Evolutionary conservation across 2,329 filamentous ascomycete species (phyloP).

Genomic region (Botryotinia calthae): DNA sequence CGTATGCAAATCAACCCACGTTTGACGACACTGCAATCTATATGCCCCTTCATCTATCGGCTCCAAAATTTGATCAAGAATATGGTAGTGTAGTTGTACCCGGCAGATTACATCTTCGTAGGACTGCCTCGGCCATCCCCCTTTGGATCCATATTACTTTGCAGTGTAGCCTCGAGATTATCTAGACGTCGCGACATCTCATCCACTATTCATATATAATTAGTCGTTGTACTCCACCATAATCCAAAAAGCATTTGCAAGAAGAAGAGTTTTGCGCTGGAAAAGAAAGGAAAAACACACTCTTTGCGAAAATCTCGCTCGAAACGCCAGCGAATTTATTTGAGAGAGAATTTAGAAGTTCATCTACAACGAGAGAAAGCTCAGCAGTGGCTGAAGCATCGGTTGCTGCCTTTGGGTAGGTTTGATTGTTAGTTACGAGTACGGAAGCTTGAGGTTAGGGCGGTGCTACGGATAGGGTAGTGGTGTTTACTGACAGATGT

Average conservation of each 20-base stretch:
- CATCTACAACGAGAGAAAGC: slow-evolving; percentile 65
- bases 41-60: neutral
- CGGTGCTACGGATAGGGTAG: neutral
- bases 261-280: neutral
- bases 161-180: slow-evolving; percentile 55
- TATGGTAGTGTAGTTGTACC: neutral
- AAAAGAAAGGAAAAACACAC: slow-evolving; percentile 48
- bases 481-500: slow-evolving; percentile 25
- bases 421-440: neutral
- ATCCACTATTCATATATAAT: slow-evolving; percentile 62
- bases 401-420: slow-evolving; percentile 25
- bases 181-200: slow-evolving; percentile 88
- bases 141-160: slow-evolving; percentile 29
- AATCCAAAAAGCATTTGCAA: neutral
- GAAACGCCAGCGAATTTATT: slow-evolving; percentile 84
- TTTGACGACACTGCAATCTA: neutral
- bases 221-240: neutral
- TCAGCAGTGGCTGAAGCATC: slow-evolving; percentile 36
- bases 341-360: slow-evolving; percentile 78
- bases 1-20: neutral
- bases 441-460: slow-evolving; percentile 10
- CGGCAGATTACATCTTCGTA: slow-evolving; percentile 27
- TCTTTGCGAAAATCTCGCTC: slow-evolving; percentile 83
- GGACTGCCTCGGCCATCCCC: slow-evolving; percentile 33
- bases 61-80: neutral